Evolutionary conservation across 257 asterid genomes (phyloP), one percentile per base, ranked within the genome.

Genomic region (Fraxinus pennsylvanica): DNA sequence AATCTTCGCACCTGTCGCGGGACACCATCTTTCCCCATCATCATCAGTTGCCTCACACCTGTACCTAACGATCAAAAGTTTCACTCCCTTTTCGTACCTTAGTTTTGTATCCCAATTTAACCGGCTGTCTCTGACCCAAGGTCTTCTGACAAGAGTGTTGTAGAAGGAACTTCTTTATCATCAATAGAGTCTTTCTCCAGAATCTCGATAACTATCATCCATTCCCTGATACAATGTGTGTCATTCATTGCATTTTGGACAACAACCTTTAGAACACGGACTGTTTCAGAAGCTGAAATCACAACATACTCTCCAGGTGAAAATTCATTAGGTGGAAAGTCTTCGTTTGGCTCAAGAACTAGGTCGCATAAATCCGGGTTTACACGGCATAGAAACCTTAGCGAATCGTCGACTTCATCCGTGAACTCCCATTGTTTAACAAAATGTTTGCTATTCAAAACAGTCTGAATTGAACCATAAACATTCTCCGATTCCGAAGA

Each of bases 371-470:
- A 81, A 52, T 83, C 88, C 27, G 77, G 82, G 4, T 82, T 54
- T 9, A 90, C 71, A 21, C 83, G 74, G 79, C 97, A 92, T 21
- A 86, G 38, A 87, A 89, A 91, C 71, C 90, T 90, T 81, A 92
- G 77, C 10, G 76, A 82, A 82, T 91, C 88, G 21, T 88, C 93
- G 33, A 84, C 89, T 70, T 88, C 92, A 75, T 94, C 97, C 73
- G 78, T 84, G 39, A 91, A 92, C 21, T 91, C 91, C 94, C 97
- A 94, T 41, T 91, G 92, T 89, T 92, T 94, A 71, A 90, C 89
- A 82, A 89, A 92, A 69, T 85, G 87, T 81, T 92, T 94, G 43
- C 96, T 87, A 65, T 89, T 79, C 27, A 25, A 25, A 25, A 25
- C 27, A 25, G 27, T 25, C 27, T 25, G 27, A 25, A 25, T 25